Conservation (phyloP, 768 basidiomycete genomes). For the Amylocystis lapponica region DNA sequence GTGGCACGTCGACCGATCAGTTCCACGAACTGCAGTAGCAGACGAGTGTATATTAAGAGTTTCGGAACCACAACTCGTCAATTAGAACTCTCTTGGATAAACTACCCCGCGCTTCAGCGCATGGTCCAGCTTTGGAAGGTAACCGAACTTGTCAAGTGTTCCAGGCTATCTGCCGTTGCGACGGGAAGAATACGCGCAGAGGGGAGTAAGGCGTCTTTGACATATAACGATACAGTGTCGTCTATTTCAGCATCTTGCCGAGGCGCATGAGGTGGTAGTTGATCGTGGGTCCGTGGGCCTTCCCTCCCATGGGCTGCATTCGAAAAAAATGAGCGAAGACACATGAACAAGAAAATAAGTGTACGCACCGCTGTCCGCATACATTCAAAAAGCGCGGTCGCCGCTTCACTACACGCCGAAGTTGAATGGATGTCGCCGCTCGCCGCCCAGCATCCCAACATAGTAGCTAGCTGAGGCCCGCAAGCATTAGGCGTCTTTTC, state of each 20-base stretch:
- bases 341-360: constrained; percentile 1
- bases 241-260: constrained; percentile 67
- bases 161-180: too few species aligned
- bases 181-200: too few species aligned
- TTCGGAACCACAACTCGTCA: too few species aligned
- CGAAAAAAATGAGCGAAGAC: constrained; percentile 6
- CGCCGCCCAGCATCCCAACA: constrained; percentile 88
- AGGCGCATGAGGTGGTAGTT: constrained; percentile 87
- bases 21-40: too few species aligned
- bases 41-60: too few species aligned
- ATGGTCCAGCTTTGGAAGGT: too few species aligned
- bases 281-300: constrained; percentile 68
- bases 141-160: too few species aligned
- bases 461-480: constrained; percentile 60
- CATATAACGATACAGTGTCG: not conserved
- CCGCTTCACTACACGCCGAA: constrained; percentile 49
- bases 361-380: constrained; percentile 79
- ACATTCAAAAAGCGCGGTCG: constrained; percentile 65
- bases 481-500: constrained; percentile 23
- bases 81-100: too few species aligned
- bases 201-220: too few species aligned
- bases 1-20: too few species aligned
- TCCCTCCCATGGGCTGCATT: constrained; percentile 66
- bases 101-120: too few species aligned
- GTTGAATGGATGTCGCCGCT: constrained; percentile 53